Evolutionary conservation across 1,139 yeast genomes (phyloP).

Genomic region (Blastobotrys buckinghamii): DNA sequence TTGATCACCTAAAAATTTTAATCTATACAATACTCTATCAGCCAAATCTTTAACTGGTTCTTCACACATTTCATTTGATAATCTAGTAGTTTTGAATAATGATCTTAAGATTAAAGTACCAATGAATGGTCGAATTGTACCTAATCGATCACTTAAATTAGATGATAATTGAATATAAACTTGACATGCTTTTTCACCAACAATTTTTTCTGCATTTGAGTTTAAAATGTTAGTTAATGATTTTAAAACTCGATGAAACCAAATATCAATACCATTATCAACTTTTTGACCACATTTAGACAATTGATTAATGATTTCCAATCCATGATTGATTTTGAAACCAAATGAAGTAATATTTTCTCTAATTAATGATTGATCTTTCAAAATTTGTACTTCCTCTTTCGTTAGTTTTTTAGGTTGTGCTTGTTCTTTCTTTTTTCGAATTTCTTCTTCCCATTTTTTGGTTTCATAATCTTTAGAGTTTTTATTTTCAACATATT

Average conservation of each 20-base stretch:
- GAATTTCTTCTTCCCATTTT: slow-evolving; percentile 84
- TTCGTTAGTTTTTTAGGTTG: slow-evolving; percentile 51
- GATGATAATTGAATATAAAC: slow-evolving; percentile 30
- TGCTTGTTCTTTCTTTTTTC: slow-evolving; percentile 49
- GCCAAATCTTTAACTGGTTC: slow-evolving; percentile 52
- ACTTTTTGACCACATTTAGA: slow-evolving; percentile 45
- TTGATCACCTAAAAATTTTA: slow-evolving; percentile 71
- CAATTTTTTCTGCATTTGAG: slow-evolving; percentile 30
- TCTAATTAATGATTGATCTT: slow-evolving; percentile 55
- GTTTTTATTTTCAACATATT: slow-evolving; percentile 48
- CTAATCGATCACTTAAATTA: slow-evolving; percentile 43
- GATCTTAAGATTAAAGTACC: slow-evolving; percentile 68
- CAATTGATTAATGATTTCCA: slow-evolving; percentile 50
- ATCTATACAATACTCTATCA: slow-evolving; percentile 64
- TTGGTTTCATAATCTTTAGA: slow-evolving; percentile 77
- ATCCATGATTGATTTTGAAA: slow-evolving; percentile 41
- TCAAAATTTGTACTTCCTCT: slow-evolving; percentile 71
- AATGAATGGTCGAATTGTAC: slow-evolving; percentile 43
- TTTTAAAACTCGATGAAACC: slow-evolving; percentile 66
- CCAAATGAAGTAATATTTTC: slow-evolving; percentile 38
- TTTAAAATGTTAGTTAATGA: slow-evolving; percentile 38
- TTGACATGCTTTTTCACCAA: slow-evolving; percentile 28
- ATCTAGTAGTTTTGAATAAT: slow-evolving; percentile 14
- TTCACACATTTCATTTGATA: slow-evolving; percentile 39
- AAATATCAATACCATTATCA: slow-evolving; percentile 60